Evolutionary conservation across 2,329 filamentous ascomycete species (phyloP).

Genomic region (Fusarium xylarioides): DNA sequence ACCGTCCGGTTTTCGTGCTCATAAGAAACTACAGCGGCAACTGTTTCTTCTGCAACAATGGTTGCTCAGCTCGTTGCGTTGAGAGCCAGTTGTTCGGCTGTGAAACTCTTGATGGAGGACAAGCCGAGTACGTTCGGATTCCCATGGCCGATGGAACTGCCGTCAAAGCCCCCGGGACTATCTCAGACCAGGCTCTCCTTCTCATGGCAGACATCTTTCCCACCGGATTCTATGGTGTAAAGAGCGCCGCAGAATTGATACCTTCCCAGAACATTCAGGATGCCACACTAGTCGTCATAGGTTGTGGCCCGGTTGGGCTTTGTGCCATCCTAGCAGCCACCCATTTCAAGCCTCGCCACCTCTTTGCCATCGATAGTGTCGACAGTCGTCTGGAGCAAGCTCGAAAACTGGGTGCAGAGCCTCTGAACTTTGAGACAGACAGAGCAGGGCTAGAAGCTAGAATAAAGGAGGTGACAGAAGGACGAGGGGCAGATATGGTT

Average conservation of each 20-base stretch:
- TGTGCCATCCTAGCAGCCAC: constrained; percentile 82
- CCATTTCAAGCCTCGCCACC: constrained; percentile 77
- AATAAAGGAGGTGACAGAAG: constrained; percentile 78
- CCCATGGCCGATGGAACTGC: constrained; percentile 83
- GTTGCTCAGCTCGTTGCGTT: constrained; percentile 79
- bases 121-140: constrained; percentile 84
- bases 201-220: constrained; percentile 96
- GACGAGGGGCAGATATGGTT: constrained; percentile 85
- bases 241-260: constrained; percentile 77
- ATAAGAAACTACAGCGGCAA: constrained; percentile 49
- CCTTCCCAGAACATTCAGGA: constrained; percentile 47
- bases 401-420: constrained; percentile 78
- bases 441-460: constrained; percentile 71
- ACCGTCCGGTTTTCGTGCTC: neutral
- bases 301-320: constrained; percentile 86
- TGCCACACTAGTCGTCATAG: constrained; percentile 80
- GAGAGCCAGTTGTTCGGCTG: constrained; percentile 77
- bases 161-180: constrained; percentile 72
- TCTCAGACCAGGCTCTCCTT: constrained; percentile 78
- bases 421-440: constrained; percentile 79
- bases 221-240: constrained; percentile 83
- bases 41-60: constrained; percentile 87
- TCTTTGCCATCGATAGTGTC: constrained; percentile 83
- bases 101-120: constrained; percentile 74
- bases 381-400: constrained; percentile 79